Conservation (phyloP, 495 filamentous ascomycete species). For the Penicillium roqueforti region DNA sequence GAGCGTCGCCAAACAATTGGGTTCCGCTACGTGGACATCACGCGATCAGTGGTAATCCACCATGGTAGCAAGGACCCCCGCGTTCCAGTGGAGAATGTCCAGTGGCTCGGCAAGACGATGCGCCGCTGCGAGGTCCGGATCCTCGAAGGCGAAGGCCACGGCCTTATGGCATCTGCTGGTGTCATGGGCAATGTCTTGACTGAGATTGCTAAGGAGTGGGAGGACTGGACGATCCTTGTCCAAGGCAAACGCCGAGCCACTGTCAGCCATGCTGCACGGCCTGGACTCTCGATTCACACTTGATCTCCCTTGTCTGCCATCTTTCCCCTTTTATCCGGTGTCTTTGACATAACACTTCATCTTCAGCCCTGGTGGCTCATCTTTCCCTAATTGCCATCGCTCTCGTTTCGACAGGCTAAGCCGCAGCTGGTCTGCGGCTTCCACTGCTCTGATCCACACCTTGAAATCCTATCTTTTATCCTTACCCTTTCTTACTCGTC, state of each 20-base stretch:
- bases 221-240: slow-evolving; percentile 75
- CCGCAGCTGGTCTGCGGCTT: slow-evolving; percentile 32
- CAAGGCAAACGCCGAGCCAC: slow-evolving; percentile 46
- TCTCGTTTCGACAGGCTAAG: neutral
- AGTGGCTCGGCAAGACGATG: slow-evolving; percentile 94
- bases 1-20: slow-evolving; percentile 90
- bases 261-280: slow-evolving; percentile 17
- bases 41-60: slow-evolving; percentile 82
- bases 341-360: neutral
- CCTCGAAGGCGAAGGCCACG: slow-evolving; percentile 89
- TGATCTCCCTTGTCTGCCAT: neutral
- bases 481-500: slow-evolving; percentile 3
- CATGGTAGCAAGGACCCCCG: slow-evolving; percentile 88
- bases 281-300: slow-evolving; percentile 21
- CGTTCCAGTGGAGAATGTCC: slow-evolving; percentile 91
- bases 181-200: slow-evolving; percentile 93
- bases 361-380: slow-evolving; percentile 6
- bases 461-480: neutral
- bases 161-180: slow-evolving; percentile 87
- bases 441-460: slow-evolving; percentile 1
- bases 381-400: slow-evolving; percentile 12
- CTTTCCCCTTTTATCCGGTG: neutral
- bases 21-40: slow-evolving; percentile 96
- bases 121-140: slow-evolving; percentile 84
- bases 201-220: slow-evolving; percentile 93